Base-by-base conservation (phyloP, 805 yeast genomes). In the Candida hispaniensis region DNA sequence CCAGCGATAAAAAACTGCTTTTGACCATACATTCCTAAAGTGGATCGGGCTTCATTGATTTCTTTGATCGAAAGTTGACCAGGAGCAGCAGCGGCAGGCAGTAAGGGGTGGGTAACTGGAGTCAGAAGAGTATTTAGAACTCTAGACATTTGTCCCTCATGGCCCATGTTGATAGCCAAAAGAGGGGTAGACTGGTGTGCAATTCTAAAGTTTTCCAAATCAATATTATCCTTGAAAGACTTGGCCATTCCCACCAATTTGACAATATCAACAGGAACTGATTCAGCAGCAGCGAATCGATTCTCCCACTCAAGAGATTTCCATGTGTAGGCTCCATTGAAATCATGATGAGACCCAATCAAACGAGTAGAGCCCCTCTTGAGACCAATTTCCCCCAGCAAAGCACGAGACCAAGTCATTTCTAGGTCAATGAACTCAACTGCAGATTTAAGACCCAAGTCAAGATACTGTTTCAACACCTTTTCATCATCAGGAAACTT, bases 271-370 rank as follows among this genome's bases (percentile, higher is more conserved):
- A 32, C 36, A 39, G 74, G 73, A 33, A 77, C 52, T 6, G 70
- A 57, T 22, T 66, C 56, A 0, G 88, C 95, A 43, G 72, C 72
- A 42, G 69, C 68, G 51, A 75, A 82, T 52, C 72, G 71, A 45
- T 66, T 66, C 48, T 71, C 75, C 93, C 94, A 86, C 49, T 74
- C 83, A 10, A 72, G 63, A 42, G 69, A 60, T 38, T 57, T 59
- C 94, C 93, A 85, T 39, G 64, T 60, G 56, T 64, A 64, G 6
- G 53, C 48, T 15, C 80, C 93, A 8, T 63, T 51, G 39, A 75
- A 69, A 52, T 82, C 93, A 50, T 81, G 93, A 47, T 78, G 79
- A 1, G 94, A 79, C 9, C 83, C 91, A 54, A 88, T 79, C 20
- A 88, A 61, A 49, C 71, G 71, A 10, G 94, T 75, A 53, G 62